A percentile compares a stretch with the other conserved stretches of the same genome.
phyloP scores from a whole-genome alignment of 768 basidiomycete genomes.

The Agrocybe pediades region DNA sequence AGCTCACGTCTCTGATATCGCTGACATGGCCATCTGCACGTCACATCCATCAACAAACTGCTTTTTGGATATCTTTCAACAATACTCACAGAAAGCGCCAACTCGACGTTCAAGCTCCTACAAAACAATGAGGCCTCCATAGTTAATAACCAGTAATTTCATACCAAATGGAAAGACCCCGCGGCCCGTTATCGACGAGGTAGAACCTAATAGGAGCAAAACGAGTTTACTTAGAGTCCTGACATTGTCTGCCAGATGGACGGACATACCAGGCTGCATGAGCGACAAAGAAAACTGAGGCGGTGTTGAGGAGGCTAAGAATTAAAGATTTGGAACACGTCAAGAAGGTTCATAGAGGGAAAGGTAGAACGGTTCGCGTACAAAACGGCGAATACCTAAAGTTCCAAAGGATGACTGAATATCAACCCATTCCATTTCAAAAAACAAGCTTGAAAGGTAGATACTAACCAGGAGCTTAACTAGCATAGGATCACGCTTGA shows the following conservation, averaged over 20 bases:
- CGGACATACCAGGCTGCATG: slow-evolving; percentile 32
- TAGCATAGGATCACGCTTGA: slow-evolving; percentile 25
- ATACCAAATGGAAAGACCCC: slow-evolving; percentile 28
- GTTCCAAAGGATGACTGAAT: neutral
- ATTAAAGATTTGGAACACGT: neutral
- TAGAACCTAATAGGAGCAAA: slow-evolving; percentile 17
- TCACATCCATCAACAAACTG: neutral
- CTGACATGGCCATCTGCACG: slow-evolving; percentile 37
- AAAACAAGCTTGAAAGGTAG: neutral
- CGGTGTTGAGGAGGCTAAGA: slow-evolving; percentile 27
- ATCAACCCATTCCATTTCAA: neutral
- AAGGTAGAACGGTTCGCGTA: slow-evolving; percentile 8
- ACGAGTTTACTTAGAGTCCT: neutral
- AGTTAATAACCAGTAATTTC: neutral
- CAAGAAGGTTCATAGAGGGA: neutral
- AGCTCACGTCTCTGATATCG: slow-evolving; percentile 31
- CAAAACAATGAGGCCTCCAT: too few relatives aligned
- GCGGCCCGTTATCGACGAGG: slow-evolving; percentile 26
- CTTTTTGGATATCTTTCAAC: neutral
- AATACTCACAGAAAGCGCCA: slow-evolving; percentile 27
- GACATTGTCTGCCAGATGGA: neutral
- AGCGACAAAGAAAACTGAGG: slow-evolving; percentile 28
- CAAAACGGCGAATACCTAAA: slow-evolving; percentile 24
- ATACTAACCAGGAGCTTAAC: slow-evolving; percentile 28
- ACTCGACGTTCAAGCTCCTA: slow-evolving; percentile 37